Evolutionary conservation across 1,284 basidiomycete genomes (phyloP), one percentile per base, ranked within the genome.

Genomic region (Uromyces viciae-fabae): DNA sequence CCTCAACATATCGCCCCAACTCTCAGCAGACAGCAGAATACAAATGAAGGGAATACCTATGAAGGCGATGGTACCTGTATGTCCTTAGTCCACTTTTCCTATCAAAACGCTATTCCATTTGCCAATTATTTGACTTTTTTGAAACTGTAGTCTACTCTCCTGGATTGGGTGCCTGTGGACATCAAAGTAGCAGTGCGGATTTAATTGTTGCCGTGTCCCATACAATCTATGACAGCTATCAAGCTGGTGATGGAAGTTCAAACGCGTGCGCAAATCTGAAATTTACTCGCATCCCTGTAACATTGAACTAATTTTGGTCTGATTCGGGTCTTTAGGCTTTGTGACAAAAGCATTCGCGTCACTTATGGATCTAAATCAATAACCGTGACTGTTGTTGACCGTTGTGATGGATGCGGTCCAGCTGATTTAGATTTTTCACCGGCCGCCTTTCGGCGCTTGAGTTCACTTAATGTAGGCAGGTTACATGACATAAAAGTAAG

Each of bases 111-210:
- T 69, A 42, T 69, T 46, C 66, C 14, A 69, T 8, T n/a, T 36
- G 7, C 40, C 25, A 52, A 5, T 33, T 7, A 5, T 15, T 58
- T 56, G 17, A 11, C 15, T 8, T 49, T 54, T 49, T 5, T 52
- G 22, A 81, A 72, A 73, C 85, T n/a, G n/a, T n/a, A n/a, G n/a
- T n/a, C n/a, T 92, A 90, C 82, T 83, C 82, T 0, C 86, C 89
- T 75, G 92, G 91, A 81, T 88, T 92, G 52, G 91, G 91, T 76
- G 89, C 92, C 15, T 93, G 92, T 84, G 92, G 92, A 62, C 88
- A 89, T 83, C 88, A 87, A 75, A 91, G 90, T 86, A 86, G 52
- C 0, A 88, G 90, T 84, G 80, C 54, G 2, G 87, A 92, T 36
- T 83, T 85, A 84, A 92, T 93, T 78, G 89, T 86, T 69, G 92